These are phyloP conservation scores for Exidia glandulosa DNA, from an alignment of 768 basidiomycete species.

Conservation along the genomic window DNA sequence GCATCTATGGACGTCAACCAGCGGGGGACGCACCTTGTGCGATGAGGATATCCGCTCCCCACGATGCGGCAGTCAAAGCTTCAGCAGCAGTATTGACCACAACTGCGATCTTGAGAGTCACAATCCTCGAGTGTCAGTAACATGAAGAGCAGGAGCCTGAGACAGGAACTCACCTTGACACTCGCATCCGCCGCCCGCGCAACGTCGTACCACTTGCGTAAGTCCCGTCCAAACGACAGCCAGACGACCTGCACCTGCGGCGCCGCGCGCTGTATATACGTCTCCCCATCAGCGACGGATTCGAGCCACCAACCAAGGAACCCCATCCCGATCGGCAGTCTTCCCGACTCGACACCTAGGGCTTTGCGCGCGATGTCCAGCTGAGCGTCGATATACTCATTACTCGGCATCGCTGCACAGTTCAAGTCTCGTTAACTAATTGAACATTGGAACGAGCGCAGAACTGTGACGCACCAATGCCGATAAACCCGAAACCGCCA, in stretches of 20 bases:
- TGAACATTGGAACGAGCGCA: not conserved
- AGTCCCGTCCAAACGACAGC: conserved; percentile 57
- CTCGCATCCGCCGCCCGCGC: conserved; percentile 42
- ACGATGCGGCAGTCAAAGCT: conserved; percentile 50
- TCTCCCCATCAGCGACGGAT: conserved; percentile 19
- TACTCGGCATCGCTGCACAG: conserved; percentile 36
- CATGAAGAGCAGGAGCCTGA: not conserved
- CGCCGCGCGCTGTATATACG: conserved; percentile 39
- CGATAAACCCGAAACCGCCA: conserved; percentile 69
- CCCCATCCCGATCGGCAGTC: conserved; percentile 58
- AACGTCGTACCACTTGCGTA: conserved; percentile 48
- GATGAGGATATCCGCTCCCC: conserved; percentile 64
- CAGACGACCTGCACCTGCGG: conserved; percentile 57
- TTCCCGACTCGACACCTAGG: conserved; percentile 15
- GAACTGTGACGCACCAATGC: conserved; percentile 35
- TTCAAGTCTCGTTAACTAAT: conserved; percentile 13
- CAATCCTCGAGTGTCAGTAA: conserved; percentile 21
- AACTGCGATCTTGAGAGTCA: conserved; percentile 45
- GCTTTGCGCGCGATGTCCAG: conserved; percentile 39
- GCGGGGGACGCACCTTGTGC: conserved; percentile 49
- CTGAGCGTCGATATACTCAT: conserved; percentile 32
- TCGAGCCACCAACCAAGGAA: conserved; percentile 67
- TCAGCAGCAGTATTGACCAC: conserved; percentile 53
- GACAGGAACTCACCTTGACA: not conserved
- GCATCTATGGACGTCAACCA: not conserved